phyloP scores from a whole-genome alignment of 2,329 filamentous ascomycete genomes.

The Camillea tinctor region DNA sequence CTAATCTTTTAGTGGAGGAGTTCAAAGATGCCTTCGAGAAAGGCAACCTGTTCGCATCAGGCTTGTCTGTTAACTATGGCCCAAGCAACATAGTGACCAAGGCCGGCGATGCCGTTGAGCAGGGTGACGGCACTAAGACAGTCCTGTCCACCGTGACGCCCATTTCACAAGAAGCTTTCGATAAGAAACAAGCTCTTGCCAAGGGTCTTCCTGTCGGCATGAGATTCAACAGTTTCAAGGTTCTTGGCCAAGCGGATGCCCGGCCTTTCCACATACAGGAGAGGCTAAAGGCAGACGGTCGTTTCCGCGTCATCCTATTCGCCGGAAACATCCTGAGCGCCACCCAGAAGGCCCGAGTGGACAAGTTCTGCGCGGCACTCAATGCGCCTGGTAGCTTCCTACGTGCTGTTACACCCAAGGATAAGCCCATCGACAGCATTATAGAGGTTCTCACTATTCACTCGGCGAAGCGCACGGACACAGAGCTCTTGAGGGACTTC shows the following conservation, averaged over 20 bases:
- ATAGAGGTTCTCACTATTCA: constrained; percentile 64
- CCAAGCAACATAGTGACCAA: constrained; percentile 56
- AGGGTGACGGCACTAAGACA: constrained; percentile 47
- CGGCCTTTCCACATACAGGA: constrained; percentile 59
- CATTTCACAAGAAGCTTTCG: constrained; percentile 16
- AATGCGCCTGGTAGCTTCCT: constrained; percentile 28
- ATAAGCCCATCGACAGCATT: constrained; percentile 26
- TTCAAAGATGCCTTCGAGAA: constrained; percentile 62
- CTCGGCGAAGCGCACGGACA: constrained; percentile 47
- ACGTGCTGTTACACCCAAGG: constrained; percentile 6
- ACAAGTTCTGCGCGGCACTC: constrained; percentile 47
- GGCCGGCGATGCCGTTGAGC: constrained; percentile 39
- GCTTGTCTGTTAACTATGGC: constrained; percentile 56
- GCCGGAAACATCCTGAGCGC: constrained; percentile 52
- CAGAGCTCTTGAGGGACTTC: constrained; percentile 50
- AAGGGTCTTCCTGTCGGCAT: constrained; percentile 48
- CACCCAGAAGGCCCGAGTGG: constrained; percentile 44
- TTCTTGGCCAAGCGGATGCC: constrained; percentile 55
- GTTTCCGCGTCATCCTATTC: constrained; percentile 60
- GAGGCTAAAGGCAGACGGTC: constrained; percentile 51
- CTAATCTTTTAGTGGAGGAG: constrained; percentile 42
- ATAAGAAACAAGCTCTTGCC: constrained; percentile 42
- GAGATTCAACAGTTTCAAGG: constrained; percentile 57
- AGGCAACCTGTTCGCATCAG: constrained; percentile 59
- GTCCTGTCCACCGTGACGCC: constrained; percentile 1